Base-by-base conservation (phyloP, 2,329 filamentous ascomycete species). In the Hypoxylon sp. region DNA sequence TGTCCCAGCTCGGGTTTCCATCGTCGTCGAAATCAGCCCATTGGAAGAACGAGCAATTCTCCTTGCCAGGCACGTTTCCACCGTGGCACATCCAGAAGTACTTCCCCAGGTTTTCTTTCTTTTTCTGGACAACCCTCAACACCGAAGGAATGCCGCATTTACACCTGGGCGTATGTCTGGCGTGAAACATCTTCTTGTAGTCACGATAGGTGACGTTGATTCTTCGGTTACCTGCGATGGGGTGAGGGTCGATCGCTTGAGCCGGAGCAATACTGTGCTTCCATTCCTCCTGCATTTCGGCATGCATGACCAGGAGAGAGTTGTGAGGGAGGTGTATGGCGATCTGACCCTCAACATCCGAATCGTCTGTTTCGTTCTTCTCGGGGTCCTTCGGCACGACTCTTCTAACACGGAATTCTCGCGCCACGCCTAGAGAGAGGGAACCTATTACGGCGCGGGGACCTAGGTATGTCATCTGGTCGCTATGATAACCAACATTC, bases 251-350 rank as follows among this genome's bases (percentile, higher is more conserved):
- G 61, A 98, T 91, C 3, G 89, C 87, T 50, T 84, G 82, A 0
- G 91, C 89, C 0, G 93, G 91, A 0, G 88, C 83, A 44, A 99
- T 91, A 68, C 87, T 86, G 76, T 99, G 95, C 76, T 97, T 98
- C 93, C 93, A 98, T 74, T 91, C 90, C 74, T 98, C 94, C 74
- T 98, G 94, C 92, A 97, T 98, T 74, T 97, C 93, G 0, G 94
- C 94, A 73, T 98, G 94, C 95, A 99, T 98, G 8, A 98, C 84
- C 0, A 99, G 84, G 0, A 98, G 84, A 0, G 92, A 96, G 76
- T 98, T 98, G 77, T 98, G 95, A 0, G 94, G 94, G 0, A 98
- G 87, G 71, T 97, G 93, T 44, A 98, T 95, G 0, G 93, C 89
- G 61, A 98, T 94, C 74, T 97, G 94, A 3, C 94, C 94, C 72